A percentile compares a stretch with the other conserved stretches of the same genome.
phyloP scores from a whole-genome alignment of 2,329 filamentous ascomycete species.

The Fusarium sulawesiense region DNA sequence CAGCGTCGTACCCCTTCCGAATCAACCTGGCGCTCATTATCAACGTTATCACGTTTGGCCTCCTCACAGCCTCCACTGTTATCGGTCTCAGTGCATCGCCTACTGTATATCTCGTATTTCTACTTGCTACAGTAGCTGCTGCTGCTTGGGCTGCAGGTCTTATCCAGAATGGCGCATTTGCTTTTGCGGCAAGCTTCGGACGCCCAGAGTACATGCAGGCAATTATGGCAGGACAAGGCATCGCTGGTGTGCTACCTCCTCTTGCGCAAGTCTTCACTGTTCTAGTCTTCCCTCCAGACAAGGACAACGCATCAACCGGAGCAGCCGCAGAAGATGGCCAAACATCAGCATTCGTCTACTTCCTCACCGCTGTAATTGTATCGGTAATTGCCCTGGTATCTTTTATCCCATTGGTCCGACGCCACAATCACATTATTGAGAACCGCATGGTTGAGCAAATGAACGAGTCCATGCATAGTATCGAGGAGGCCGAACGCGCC shows the following conservation, averaged over 20 bases:
- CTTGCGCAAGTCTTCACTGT: conserved; percentile 89
- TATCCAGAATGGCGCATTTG: conserved; percentile 94
- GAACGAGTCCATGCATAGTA: conserved; percentile 61
- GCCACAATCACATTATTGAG: conserved; percentile 66
- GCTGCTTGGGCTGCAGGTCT: conserved; percentile 84
- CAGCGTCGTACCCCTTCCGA: conserved; percentile 87
- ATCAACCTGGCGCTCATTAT: conserved; percentile 82
- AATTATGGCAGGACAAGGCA: conserved; percentile 93
- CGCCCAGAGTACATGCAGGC: conserved; percentile 91
- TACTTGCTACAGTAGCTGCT: conserved; percentile 83
- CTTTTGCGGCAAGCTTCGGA: conserved; percentile 88
- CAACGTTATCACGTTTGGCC: conserved; percentile 79
- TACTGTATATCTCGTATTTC: conserved; percentile 78
- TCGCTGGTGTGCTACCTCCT: conserved; percentile 90
- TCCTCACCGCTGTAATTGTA: conserved; percentile 84
- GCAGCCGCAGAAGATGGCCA: conserved; percentile 43
- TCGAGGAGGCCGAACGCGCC: conserved; percentile 65
- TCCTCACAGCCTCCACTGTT: conserved; percentile 84
- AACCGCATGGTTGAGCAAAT: conserved; percentile 60
- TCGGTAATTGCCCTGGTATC: conserved; percentile 76
- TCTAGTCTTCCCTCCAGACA: conserved; percentile 63
- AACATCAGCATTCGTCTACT: conserved; percentile 86
- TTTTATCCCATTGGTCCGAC: conserved; percentile 77
- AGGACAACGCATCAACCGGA: conserved; percentile 41
- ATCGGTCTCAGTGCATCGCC: conserved; percentile 72